Evolutionary conservation across 176 grass and related monocot genomes (phyloP).

Genomic region (Oryza australiensis): DNA sequence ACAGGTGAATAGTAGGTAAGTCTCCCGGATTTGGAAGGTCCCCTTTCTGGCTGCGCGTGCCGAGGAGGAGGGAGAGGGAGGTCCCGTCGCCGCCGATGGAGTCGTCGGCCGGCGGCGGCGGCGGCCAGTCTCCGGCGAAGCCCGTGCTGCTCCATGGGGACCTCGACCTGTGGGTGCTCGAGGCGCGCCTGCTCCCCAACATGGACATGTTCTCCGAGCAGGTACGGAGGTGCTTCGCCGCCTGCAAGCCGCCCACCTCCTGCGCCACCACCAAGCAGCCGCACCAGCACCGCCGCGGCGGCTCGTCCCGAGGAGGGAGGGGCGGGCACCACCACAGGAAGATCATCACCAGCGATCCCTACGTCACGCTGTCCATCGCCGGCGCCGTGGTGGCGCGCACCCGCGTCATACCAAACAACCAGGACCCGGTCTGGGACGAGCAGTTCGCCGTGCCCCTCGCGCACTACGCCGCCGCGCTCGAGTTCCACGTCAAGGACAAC

Average conservation of each 20-base stretch:
- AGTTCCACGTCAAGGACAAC: constrained; percentile 92
- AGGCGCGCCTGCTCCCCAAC: constrained; percentile 87
- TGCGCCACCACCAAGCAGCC: constrained; percentile 36
- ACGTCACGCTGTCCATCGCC: constrained; percentile 77
- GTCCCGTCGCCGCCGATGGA: constrained; percentile 39
- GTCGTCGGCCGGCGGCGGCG: constrained; percentile 33
- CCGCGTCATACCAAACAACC: constrained; percentile 68
- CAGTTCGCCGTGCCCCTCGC: constrained; percentile 78
- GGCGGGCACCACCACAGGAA: constrained; percentile 40
- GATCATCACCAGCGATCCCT: constrained; percentile 95
- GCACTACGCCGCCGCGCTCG: constrained; percentile 56
- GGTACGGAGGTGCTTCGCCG: constrained; percentile 58
- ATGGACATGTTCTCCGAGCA: constrained; percentile 95
- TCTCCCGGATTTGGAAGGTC: no score
- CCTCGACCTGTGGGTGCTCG: constrained; percentile 73
- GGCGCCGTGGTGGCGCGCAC: constrained; percentile 83
- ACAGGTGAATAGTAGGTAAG: not conserved
- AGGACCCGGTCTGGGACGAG: constrained; percentile 79
- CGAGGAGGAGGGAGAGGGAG: no score
- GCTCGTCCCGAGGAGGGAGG: not conserved
- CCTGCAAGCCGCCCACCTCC: constrained; percentile 45
- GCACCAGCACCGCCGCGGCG: not conserved
- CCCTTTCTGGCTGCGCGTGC: no score
- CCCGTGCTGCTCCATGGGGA: constrained; percentile 71
- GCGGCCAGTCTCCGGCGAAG: constrained; percentile 43